A percentile compares a stretch with the other conserved stretches of the same genome.
phyloP scores from a whole-genome alignment of 495 filamentous ascomycete species.

The Xylaria intraflava region DNA sequence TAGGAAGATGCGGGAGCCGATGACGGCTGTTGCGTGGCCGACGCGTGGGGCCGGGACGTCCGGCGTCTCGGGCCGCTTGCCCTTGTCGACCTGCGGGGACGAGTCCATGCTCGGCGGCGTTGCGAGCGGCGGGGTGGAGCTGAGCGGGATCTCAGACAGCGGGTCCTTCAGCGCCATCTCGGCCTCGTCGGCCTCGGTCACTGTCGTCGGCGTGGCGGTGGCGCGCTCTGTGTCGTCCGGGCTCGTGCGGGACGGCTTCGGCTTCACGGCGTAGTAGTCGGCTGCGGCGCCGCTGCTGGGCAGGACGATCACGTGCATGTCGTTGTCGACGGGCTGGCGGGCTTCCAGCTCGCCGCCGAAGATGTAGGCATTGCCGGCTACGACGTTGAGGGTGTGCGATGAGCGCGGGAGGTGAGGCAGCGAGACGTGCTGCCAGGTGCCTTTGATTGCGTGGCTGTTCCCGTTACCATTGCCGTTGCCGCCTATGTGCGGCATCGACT shows the following conservation, averaged over 20 bases:
- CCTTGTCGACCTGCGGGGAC: conserved; percentile 7
- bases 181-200: conserved; percentile 34
- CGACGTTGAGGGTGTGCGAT: conserved; percentile 61
- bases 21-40: conserved; percentile 52
- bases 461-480: too few species aligned
- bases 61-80: background rate
- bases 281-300: conserved; percentile 46
- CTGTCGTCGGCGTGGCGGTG: conserved; percentile 16
- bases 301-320: conserved; percentile 60
- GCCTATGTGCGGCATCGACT: conserved; percentile 17
- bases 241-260: conserved; percentile 25
- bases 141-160: conserved; percentile 18
- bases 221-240: background rate
- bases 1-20: conserved; percentile 56
- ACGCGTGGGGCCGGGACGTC: conserved; percentile 45
- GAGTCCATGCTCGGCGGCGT: background rate
- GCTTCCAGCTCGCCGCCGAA: conserved; percentile 55
- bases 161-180: conserved; percentile 23
- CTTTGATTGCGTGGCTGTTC: conserved; percentile 42
- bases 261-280: conserved; percentile 51
- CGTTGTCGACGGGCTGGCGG: conserved; percentile 56
- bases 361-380: conserved; percentile 61
- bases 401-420: conserved; percentile 54
- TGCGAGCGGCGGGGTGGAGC: conserved; percentile 8
- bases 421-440: conserved; percentile 52